Evolutionary conservation across 2,329 filamentous ascomycete species (phyloP).

Genomic region (Trichophyton simii): DNA sequence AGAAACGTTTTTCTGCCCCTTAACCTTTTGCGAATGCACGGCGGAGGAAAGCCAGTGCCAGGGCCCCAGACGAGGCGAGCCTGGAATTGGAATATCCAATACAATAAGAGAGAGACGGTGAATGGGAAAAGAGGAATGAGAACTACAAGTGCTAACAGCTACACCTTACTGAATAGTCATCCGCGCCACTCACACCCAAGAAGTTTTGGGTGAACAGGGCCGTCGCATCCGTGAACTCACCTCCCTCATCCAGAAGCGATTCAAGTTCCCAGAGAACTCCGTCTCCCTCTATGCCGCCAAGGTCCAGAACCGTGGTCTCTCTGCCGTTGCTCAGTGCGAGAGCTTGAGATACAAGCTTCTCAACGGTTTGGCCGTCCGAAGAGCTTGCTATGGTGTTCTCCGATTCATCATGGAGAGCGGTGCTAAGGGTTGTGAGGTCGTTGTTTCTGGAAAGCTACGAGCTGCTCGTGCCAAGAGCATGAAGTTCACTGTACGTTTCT

Average conservation of each 20-base stretch:
- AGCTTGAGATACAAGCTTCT: slow-evolving; percentile 99
- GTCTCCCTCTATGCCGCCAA: slow-evolving; percentile 99
- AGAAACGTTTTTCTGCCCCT: neutral
- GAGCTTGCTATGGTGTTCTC: slow-evolving; percentile 99
- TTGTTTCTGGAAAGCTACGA: slow-evolving; percentile 97
- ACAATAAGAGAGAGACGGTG: too few species aligned
- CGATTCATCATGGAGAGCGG: slow-evolving; percentile 99
- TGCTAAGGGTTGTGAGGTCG: slow-evolving; percentile 99
- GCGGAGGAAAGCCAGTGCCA: neutral
- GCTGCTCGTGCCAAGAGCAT: slow-evolving; percentile 99
- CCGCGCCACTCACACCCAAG: slow-evolving; percentile 99
- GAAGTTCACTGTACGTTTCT: slow-evolving; percentile 84
- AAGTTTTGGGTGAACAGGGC: slow-evolving; percentile 99
- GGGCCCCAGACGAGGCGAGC: too few species aligned
- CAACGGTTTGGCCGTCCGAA: slow-evolving; percentile 95
- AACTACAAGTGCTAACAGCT: neutral
- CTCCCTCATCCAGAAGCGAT: slow-evolving; percentile 99
- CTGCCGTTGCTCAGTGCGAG: slow-evolving; percentile 99
- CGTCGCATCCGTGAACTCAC: slow-evolving; percentile 99
- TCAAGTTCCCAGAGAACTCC: slow-evolving; percentile 99
- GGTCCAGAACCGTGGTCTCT: slow-evolving; percentile 99
- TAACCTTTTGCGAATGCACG: neutral
- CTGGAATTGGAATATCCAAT: too few species aligned
- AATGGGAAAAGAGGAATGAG: neutral
- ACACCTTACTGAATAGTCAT: slow-evolving; percentile 49